These are phyloP conservation scores for Anthoceros angustus DNA, from an alignment of 225 moss, liverwort and hornwort genomes.

Conservation along the genomic window DNA sequence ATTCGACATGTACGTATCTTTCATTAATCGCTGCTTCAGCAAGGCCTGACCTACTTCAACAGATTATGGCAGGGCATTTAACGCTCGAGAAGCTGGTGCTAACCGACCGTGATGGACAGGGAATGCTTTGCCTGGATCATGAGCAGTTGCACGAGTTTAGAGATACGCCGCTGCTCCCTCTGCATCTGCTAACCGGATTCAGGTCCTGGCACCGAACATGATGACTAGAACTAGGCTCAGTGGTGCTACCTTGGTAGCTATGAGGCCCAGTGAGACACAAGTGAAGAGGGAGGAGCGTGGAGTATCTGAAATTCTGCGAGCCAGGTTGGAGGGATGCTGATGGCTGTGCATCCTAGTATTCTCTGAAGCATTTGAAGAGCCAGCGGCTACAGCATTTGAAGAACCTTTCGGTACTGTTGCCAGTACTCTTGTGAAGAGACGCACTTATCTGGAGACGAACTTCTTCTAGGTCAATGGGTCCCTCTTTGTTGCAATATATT, in stretches of 20 bases:
- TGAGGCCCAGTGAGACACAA: slow-evolving; percentile 59
- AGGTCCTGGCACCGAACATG: slow-evolving; percentile 75
- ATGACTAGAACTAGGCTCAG: slow-evolving; percentile 63
- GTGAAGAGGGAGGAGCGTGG: slow-evolving; percentile 28
- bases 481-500: too few relatives aligned
- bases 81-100: slow-evolving; percentile 63
- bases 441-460: slow-evolving; percentile 75
- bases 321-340: neutral
- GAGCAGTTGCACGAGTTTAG: slow-evolving; percentile 67
- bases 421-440: slow-evolving; percentile 47
- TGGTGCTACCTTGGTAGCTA: slow-evolving; percentile 65
- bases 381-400: slow-evolving; percentile 60
- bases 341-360: neutral
- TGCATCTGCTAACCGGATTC: slow-evolving; percentile 54
- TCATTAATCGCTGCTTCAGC: slow-evolving; percentile 71
- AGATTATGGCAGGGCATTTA: slow-evolving; percentile 66
- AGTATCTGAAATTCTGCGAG: neutral
- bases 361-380: slow-evolving; percentile 18
- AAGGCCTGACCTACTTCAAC: slow-evolving; percentile 69
- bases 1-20: slow-evolving; percentile 14
- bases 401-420: slow-evolving; percentile 67
- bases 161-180: slow-evolving; percentile 63
- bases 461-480: slow-evolving; percentile 45
- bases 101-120: slow-evolving; percentile 74
- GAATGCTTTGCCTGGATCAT: slow-evolving; percentile 68